These are phyloP conservation scores for Trifolium fragiferum DNA, from an alignment of 306 rosid genomes.

Conservation along the genomic window DNA sequence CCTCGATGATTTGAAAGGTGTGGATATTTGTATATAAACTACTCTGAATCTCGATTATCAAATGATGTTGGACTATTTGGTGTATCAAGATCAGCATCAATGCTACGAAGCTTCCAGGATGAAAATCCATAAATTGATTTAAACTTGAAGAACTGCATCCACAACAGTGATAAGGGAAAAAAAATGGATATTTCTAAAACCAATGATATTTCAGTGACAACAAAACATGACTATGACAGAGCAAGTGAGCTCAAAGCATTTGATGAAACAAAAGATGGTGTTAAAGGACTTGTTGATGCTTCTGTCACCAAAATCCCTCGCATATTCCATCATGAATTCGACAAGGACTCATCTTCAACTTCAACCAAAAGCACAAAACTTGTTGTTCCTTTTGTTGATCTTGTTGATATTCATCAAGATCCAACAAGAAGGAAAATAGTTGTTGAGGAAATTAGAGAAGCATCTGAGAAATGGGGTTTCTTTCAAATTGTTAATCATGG, in stretches of 20 bases:
- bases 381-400: conserved; percentile 45
- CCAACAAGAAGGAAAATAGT: conserved; percentile 16
- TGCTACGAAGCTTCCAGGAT: too few species aligned
- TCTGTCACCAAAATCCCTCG: conserved; percentile 54
- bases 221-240: conserved; percentile 38
- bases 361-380: not conserved
- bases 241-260: conserved; percentile 52
- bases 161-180: not conserved
- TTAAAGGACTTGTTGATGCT: conserved; percentile 68
- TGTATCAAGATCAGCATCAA: too few species aligned
- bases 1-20: too few species aligned
- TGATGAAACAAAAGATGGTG: conserved; percentile 60
- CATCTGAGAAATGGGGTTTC: conserved; percentile 54
- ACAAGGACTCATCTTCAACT: not conserved
- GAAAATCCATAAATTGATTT: too few species aligned
- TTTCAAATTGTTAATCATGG: conserved; percentile 59
- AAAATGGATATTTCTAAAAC: conserved; percentile 17
- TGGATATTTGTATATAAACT: too few species aligned
- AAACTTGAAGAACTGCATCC: not conserved
- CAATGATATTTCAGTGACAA: not conserved
- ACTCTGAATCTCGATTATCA: too few species aligned
- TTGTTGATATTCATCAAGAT: conserved; percentile 8
- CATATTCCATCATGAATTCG: conserved; percentile 42
- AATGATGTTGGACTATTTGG: too few species aligned
- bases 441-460: conserved; percentile 38